These are phyloP conservation scores for Calonectria ilicicola DNA, from an alignment of 2,329 filamentous ascomycete genomes.

Conservation along the genomic window DNA sequence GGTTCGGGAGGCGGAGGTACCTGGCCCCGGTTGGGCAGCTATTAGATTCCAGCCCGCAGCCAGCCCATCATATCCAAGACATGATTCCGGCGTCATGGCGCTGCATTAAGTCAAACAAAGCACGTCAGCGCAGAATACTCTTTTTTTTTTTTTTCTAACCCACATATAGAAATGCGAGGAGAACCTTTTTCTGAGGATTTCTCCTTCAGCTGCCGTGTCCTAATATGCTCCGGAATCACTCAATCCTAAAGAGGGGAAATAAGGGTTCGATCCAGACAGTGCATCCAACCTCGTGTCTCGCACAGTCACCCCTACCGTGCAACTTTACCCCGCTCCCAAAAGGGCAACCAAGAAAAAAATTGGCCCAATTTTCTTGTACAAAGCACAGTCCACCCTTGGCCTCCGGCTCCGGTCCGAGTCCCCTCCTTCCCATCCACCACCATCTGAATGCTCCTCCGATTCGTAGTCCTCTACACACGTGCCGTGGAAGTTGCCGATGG, in stretches of 20 bases:
- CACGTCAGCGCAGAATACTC: not conserved
- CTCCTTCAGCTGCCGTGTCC: not conserved
- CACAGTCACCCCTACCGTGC: not conserved
- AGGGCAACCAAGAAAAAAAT: constrained; percentile 3
- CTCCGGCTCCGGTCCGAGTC: constrained; percentile 8
- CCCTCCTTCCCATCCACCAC: not conserved
- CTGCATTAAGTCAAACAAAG: not conserved
- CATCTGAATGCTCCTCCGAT: not conserved
- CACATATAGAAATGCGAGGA: not conserved
- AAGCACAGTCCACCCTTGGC: constrained; percentile 10
- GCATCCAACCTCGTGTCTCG: not conserved
- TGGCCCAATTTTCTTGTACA: not conserved
- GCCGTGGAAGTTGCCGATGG: constrained; percentile 4
- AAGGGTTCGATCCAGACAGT: not conserved
- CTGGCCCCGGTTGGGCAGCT: constrained; percentile 3
- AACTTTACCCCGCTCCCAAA: constrained; percentile 17
- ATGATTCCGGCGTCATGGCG: not conserved
- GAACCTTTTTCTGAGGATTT: not conserved
- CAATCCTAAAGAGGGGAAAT: not conserved
- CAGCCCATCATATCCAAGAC: not conserved
- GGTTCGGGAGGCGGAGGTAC: not conserved
- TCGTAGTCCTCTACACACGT: not conserved
- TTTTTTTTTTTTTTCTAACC: not conserved
- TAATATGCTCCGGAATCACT: not conserved
- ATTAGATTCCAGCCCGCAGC: not conserved